Percentiles rank a stretch among this genome's conserved stretches.
Evolutionary conservation across 805 yeast genomes (phyloP).

Genomic region (Kregervanrija delftensis): DNA sequence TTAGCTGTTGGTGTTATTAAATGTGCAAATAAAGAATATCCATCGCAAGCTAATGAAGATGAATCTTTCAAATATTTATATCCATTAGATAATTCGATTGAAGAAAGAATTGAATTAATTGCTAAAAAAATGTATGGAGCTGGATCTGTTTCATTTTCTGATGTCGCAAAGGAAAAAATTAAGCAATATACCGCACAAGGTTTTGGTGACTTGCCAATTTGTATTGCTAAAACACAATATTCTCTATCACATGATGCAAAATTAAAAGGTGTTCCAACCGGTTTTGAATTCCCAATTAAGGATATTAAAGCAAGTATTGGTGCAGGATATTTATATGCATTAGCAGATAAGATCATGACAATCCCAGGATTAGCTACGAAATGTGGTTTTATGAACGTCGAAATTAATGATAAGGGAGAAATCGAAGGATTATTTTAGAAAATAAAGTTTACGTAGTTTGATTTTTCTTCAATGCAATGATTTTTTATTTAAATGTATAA

Average conservation of each 20-base stretch:
- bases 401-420: conserved; percentile 82
- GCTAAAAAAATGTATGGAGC: conserved; percentile 94
- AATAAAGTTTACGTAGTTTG: too few species aligned
- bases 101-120: conserved; percentile 70
- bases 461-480: too few species aligned
- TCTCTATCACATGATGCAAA: conserved; percentile 90
- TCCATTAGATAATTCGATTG: conserved; percentile 61
- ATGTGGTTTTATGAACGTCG: conserved; percentile 96
- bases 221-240: conserved; percentile 97
- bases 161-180: conserved; percentile 74
- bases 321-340: conserved; percentile 93
- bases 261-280: conserved; percentile 91
- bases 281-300: conserved; percentile 88
- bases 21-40: conserved; percentile 46
- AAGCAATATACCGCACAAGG: conserved; percentile 82
- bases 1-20: conserved; percentile 79
- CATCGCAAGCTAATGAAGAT: conserved; percentile 25
- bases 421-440: conserved; percentile 81
- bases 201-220: conserved; percentile 83
- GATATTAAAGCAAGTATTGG: conserved; percentile 94
- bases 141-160: conserved; percentile 69
- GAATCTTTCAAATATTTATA: conserved; percentile 59
- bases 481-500: too few species aligned
- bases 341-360: conserved; percentile 95
- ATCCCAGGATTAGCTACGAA: conserved; percentile 96